Base-by-base conservation (phyloP, 768 basidiomycete species). In the Nidularia sp. region DNA sequence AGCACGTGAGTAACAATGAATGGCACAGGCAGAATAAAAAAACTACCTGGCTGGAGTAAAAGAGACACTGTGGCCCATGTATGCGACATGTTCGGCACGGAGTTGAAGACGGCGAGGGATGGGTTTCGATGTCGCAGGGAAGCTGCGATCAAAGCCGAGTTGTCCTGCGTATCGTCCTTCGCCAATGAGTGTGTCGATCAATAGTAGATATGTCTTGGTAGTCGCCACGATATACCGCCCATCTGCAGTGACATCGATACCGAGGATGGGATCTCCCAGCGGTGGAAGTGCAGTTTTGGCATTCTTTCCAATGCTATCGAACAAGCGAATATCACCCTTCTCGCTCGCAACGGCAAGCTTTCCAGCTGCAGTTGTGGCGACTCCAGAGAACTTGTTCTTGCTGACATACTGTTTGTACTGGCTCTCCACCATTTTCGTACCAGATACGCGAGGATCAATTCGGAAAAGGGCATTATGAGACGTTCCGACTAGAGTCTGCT, bases 251-350 rank as follows among this genome's bases (percentile, higher is more conserved):
- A 91, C 91, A 70, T 99, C 97, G 48, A 99, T 80, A 34, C 97
- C 97, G 48, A 91, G 68, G 61, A 99, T 98, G 44, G 96, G 91
- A 70, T 97, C 94, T 10, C 97, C 97, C 15, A 98, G 77, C 43
- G 94, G 90, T 34, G 95, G 94, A 34, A 99, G 73, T 9, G 95
- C 93, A 8, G 97, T 99, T 83, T 99, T 99, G 31, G 97, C 97
- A 63, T 93, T 98, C 80, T 98, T 99, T 43, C 97, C 97, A 57
- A 99, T 88, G 45, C 87, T 78, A 69, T 99, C 97, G 59, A 94
- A 99, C 51, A 99, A 74, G 36, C 95, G 78, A 58, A 99, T 90
- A 64, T 98, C 97, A 50, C 97, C 97, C 74, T 98, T 99, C 66
- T 91, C 88, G 60, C 92, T 94, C 34, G 91, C 94, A 8, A 99